Percentiles rank a stretch among this genome's conserved stretches.
Evolutionary conservation across 2,329 filamentous ascomycete species (phyloP).

Genomic region (Sclerotinia borealis): DNA sequence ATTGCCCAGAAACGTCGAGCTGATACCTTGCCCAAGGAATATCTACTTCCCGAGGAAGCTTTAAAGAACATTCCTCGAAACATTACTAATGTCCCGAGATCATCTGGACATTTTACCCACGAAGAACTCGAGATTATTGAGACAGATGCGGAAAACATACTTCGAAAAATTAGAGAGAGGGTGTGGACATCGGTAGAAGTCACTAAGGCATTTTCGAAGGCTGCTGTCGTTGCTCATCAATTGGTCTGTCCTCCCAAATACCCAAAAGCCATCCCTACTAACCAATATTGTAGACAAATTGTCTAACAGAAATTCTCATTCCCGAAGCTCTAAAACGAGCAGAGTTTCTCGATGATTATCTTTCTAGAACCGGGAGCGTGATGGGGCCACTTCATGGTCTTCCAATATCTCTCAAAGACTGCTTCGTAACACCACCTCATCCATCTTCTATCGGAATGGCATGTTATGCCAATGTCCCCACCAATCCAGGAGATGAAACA

Average conservation of each 20-base stretch:
- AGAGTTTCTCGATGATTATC: conserved; percentile 46
- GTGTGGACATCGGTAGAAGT: conserved; percentile 33
- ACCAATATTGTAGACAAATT: conserved; percentile 44
- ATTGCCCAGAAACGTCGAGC: conserved; percentile 34
- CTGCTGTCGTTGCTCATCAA: conserved; percentile 44
- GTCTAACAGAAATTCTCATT: conserved; percentile 52
- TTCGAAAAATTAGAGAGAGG: conserved; percentile 19
- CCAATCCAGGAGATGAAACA: conserved; percentile 25
- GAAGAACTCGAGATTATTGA: conserved; percentile 26
- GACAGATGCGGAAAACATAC: conserved; percentile 23
- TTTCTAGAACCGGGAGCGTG: conserved; percentile 35
- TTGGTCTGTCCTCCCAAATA: conserved; percentile 30
- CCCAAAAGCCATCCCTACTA: not conserved
- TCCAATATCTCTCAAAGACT: conserved; percentile 38
- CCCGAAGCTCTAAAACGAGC: conserved; percentile 46
- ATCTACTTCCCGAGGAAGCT: conserved; percentile 24
- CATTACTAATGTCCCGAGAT: not conserved
- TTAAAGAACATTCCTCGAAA: conserved; percentile 22
- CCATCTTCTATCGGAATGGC: conserved; percentile 35
- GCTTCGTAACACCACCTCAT: conserved; percentile 34
- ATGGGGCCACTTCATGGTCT: conserved; percentile 38
- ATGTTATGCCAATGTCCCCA: conserved; percentile 32
- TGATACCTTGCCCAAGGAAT: conserved; percentile 30
- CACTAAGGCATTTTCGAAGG: conserved; percentile 41
- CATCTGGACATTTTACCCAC: conserved; percentile 7